Evolutionary conservation across 192 early-diverging fungal genomes (phyloP).

Genomic region (Backusella westeae): DNA sequence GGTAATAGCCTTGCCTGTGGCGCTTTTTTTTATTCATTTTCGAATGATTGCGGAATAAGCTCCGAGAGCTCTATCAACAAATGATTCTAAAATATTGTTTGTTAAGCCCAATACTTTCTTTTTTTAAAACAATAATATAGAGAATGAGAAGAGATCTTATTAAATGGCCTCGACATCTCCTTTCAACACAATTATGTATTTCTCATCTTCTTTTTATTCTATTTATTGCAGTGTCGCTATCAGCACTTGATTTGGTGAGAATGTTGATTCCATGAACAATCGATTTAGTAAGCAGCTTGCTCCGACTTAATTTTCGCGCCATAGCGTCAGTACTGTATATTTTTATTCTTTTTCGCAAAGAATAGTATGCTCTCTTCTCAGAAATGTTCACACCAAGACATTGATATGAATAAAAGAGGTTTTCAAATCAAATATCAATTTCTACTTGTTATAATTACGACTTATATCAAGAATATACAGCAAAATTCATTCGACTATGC

Average conservation of each 20-base stretch:
- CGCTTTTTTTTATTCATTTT: slow-evolving; percentile 10
- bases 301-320: slow-evolving; percentile 12
- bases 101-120: neutral
- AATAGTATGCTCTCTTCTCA: slow-evolving; percentile 24
- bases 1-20: slow-evolving; percentile 43
- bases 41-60: slow-evolving; percentile 28
- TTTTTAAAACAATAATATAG: neutral
- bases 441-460: neutral
- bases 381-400: slow-evolving; percentile 2
- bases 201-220: slow-evolving; percentile 64
- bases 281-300: slow-evolving; percentile 15
- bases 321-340: slow-evolving; percentile 22
- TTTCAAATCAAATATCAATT: neutral
- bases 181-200: slow-evolving; percentile 71
- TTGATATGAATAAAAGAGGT: neutral
- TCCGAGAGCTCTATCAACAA: slow-evolving; percentile 45
- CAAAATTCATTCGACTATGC: neutral
- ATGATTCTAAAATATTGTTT: slow-evolving; percentile 1
- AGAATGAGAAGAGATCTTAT: neutral
- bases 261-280: slow-evolving; percentile 70
- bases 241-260: slow-evolving; percentile 65
- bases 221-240: slow-evolving; percentile 64
- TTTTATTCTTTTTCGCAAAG: slow-evolving; percentile 29
- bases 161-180: slow-evolving; percentile 65
- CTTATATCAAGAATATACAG: neutral